phyloP scores from a whole-genome alignment of 108 stramenopile genomes.

The Epipyxis sp. region DNA sequence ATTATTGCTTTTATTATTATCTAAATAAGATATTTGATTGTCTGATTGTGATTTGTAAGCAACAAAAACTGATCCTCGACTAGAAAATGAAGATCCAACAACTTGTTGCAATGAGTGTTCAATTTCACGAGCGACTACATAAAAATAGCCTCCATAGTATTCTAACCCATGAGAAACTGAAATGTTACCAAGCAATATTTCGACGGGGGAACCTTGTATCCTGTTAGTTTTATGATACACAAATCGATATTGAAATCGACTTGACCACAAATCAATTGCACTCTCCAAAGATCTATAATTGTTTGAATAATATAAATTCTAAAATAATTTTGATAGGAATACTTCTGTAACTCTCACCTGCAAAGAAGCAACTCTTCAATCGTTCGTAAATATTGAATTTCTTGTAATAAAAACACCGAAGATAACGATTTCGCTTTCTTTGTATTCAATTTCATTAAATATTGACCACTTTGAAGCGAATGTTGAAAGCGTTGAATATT shows the following conservation, averaged over 20 bases:
- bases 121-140: background rate
- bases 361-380: background rate
- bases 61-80: constrained; percentile 4
- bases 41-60: too few relatives aligned
- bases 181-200: constrained; percentile 13
- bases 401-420: background rate
- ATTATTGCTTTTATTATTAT: too few relatives aligned
- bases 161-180: constrained; percentile 7
- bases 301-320: background rate
- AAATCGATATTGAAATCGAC: constrained; percentile 24
- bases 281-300: constrained; percentile 3
- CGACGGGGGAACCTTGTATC: background rate
- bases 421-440: background rate
- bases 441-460: background rate
- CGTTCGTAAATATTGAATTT: background rate
- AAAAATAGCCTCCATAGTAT: constrained; percentile 6
- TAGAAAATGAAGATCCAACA: background rate
- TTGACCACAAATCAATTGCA: constrained; percentile 7
- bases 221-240: background rate
- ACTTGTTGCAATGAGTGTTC: background rate
- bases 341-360: too few relatives aligned
- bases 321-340: too few relatives aligned
- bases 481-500: constrained; percentile 5
- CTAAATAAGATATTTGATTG: too few relatives aligned
- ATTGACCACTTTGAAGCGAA: background rate